phyloP scores from a whole-genome alignment of 140 eudicot genomes.

The Oenanthe javanica region DNA sequence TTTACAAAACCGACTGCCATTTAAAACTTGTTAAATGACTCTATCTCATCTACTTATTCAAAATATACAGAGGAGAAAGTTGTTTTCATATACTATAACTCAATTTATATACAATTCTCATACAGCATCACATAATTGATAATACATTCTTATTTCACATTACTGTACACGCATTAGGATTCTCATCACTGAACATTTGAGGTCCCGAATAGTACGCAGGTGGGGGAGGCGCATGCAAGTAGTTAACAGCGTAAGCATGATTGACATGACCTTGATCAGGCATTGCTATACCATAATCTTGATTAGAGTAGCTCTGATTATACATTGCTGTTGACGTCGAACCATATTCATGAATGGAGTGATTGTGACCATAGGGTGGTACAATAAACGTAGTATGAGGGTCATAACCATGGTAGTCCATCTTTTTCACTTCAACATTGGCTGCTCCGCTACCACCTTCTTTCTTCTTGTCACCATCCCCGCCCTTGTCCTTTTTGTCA shows the following conservation, averaged over 20 bases:
- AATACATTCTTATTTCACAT: slow-evolving; percentile 34
- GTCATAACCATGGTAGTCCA: slow-evolving; percentile 38
- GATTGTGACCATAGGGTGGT: slow-evolving; percentile 34
- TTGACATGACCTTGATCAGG: slow-evolving; percentile 23
- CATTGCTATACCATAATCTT: slow-evolving; percentile 29
- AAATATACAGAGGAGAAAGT: too few species aligned
- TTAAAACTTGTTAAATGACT: too few species aligned
- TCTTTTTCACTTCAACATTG: slow-evolving; percentile 42
- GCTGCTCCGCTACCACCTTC: slow-evolving; percentile 24
- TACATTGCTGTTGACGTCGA: slow-evolving; percentile 16
- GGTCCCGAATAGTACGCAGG: slow-evolving; percentile 28
- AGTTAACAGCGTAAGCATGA: slow-evolving; percentile 33
- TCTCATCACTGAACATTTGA: slow-evolving; percentile 80
- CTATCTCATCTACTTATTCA: too few species aligned
- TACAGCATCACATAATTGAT: slow-evolving; percentile 43
- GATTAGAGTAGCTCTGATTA: slow-evolving; percentile 28
- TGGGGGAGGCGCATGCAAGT: slow-evolving; percentile 43
- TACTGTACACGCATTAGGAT: slow-evolving; percentile 73
- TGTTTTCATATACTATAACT: background rate
- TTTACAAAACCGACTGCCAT: too few species aligned
- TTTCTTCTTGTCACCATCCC: slow-evolving; percentile 12
- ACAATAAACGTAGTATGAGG: slow-evolving; percentile 31
- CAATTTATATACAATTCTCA: background rate
- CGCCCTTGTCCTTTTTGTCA: slow-evolving; percentile 14
- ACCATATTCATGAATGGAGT: slow-evolving; percentile 31